Base-by-base conservation (phyloP, 2,329 filamentous ascomycete species). In the Ophiosphaerella herpotricha region DNA sequence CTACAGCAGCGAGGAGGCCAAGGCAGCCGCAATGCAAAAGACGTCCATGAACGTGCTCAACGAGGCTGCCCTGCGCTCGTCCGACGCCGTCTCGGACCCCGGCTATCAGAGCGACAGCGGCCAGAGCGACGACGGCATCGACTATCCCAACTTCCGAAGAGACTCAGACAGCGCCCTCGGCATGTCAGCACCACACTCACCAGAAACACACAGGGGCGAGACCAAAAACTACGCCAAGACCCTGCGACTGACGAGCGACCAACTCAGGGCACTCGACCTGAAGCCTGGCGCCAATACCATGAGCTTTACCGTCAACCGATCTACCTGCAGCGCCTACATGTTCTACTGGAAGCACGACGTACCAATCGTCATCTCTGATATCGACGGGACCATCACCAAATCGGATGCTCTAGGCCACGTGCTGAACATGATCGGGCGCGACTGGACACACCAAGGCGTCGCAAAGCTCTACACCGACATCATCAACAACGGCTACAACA, bases 401-500 rank as follows among this genome's bases (percentile, higher is more conserved):
- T 96, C 92, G 2, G 92, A 97, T 75, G 92, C 91, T 13, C 79
- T 96, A 12, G 94, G 94, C 12, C 94, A 99, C 67, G 90, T 99
- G 37, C 76, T 97, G 46, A 97, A 93, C 77, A 94, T 94, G 85
- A 93, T 99, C 58, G 94, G 94, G 36, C 87, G 94, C 40, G 94
- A 99, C 74, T 99, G 94, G 94, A 99, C 94, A 3, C 94, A 99
- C 72, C 84, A 91, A 13, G 94, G 94, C 33, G 93, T 99, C 21
- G 95, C 94, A 18, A 99, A 99, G 76, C 82, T 99, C 7, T 99
- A 97, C 75, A 94, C 89, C 41, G 95, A 99, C 62, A 99, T 99
- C 61, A 86, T 87, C 1, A 86, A 88, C 63, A 99, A 99, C 66
- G 94, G 94, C 6, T 99, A 97, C 80, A 97, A 99, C 73, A 95